Base-by-base conservation (phyloP, 2,329 filamentous ascomycete species). In the Claviceps humidiphila region DNA sequence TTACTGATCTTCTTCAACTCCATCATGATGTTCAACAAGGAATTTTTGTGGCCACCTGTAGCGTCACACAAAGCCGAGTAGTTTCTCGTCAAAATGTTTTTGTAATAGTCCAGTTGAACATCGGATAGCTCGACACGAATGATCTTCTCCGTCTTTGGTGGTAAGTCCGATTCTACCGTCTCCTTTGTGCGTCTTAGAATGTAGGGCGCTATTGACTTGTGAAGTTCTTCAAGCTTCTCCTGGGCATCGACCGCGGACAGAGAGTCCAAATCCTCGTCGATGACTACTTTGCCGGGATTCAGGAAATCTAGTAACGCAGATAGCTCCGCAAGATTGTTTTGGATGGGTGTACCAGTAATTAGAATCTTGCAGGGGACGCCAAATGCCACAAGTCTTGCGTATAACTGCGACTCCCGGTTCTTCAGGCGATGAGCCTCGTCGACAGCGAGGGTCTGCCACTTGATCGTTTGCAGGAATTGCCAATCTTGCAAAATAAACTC, bases 1-100 rank as follows among this genome's bases (percentile, higher is more conserved):
- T 98, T 98, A 71, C 91, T 97, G 65, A 93, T 89, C 69, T 98
- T 98, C 74, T 98, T 98, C 62, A 98, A 70, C 68, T 98, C 93
- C 93, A 98, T 98, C 81, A 98, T 96, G 66, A 98, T 93, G 68
- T 98, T 98, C 57, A 98, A 74, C 14, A 98, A 72, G 0, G 91
- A 97, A 59, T 95, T 91, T 68, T 95, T 97, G 66, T 94, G 88
- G 5, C 91, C 93, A 55, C 82, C 88, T 45, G 85, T 84, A 46
- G 89, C 91, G 63, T 95, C 87, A 60, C 94, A 95, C 37, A 98
- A 76, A 3, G 91, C 93, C 34, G 89, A 83, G 62, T 98, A 98
- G 65, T 98, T 98, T 62, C 91, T 84, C 0, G 93, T 97, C 24
- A 98, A 75, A 54, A 98, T 97, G 63, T 97, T 97, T 71, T 97